Percentiles rank a stretch among this genome's conserved stretches.
These are phyloP conservation scores for Elongisporangium undulatum DNA, from an alignment of 352 stramenopile species.

Conservation along the genomic window DNA sequence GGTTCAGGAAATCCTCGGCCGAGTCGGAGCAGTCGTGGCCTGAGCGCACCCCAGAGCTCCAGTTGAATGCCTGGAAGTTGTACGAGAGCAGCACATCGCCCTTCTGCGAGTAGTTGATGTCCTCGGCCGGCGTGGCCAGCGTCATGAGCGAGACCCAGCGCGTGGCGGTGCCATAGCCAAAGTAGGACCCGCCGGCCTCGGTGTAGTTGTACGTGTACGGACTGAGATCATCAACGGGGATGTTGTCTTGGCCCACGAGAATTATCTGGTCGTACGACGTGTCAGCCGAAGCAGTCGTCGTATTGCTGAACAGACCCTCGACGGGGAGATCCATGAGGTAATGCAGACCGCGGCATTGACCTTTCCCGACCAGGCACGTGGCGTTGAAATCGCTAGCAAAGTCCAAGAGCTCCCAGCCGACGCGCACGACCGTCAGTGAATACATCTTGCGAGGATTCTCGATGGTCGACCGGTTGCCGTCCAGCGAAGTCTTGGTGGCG, in stretches of 20 bases:
- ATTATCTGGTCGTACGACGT: not conserved
- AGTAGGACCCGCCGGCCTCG: not conserved
- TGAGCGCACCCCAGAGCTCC: conserved; percentile 16
- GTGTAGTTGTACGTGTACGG: conserved; percentile 14
- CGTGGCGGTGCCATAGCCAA: conserved; percentile 20
- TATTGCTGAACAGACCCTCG: conserved; percentile 4
- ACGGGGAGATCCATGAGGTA: conserved; percentile 19
- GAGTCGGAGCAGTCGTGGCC: conserved; percentile 30
- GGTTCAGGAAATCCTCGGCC: conserved; percentile 28
- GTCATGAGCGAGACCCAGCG: conserved; percentile 35
- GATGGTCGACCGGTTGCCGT: conserved; percentile 8
- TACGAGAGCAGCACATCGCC: conserved; percentile 30
- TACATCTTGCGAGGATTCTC: conserved; percentile 35
- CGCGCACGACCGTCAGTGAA: conserved; percentile 35
- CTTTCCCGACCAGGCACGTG: conserved; percentile 9
- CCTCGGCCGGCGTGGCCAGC: conserved; percentile 19
- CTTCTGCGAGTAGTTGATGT: conserved; percentile 6
- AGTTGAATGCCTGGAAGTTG: conserved; percentile 13
- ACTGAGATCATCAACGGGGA: conserved; percentile 24
- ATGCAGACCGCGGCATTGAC: conserved; percentile 28
- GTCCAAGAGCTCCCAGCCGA: conserved; percentile 33
- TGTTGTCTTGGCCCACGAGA: conserved; percentile 30
- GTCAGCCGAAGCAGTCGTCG: conserved; percentile 15
- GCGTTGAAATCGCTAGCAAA: conserved; percentile 37
- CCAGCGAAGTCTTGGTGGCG: conserved; percentile 8